These are phyloP conservation scores for Amanita fuliginea DNA, from an alignment of 768 basidiomycete species.

Conservation along the genomic window DNA sequence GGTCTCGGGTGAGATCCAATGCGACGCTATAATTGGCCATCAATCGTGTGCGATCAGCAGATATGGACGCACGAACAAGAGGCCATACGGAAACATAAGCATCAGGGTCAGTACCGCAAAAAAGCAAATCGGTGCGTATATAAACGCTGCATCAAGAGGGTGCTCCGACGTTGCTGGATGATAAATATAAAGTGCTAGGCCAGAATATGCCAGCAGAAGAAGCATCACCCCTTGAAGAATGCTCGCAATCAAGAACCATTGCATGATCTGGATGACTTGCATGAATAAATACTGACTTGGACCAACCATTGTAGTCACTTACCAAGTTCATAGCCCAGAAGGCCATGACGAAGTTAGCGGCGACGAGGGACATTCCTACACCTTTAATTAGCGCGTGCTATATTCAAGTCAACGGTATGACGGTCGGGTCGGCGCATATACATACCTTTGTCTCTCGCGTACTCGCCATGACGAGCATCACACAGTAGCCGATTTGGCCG, in stretches of 20 bases:
- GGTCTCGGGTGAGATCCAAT: constrained; percentile 51
- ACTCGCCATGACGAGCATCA: constrained; percentile 59
- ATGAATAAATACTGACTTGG: neutral
- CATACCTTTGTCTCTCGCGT: constrained; percentile 73
- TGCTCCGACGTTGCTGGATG: constrained; percentile 45
- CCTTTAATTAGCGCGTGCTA: constrained; percentile 64
- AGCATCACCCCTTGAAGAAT: constrained; percentile 63
- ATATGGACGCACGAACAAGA: constrained; percentile 33
- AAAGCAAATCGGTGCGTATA: constrained; percentile 80
- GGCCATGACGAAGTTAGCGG: constrained; percentile 74
- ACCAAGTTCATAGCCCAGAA: constrained; percentile 76
- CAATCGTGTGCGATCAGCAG: neutral
- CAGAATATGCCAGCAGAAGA: constrained; percentile 67
- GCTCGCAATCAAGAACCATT: constrained; percentile 69
- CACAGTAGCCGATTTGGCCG: constrained; percentile 73
- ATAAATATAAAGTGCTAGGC: constrained; percentile 66
- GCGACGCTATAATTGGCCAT: constrained; percentile 37
- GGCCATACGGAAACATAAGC: constrained; percentile 46
- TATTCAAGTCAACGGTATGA: neutral
- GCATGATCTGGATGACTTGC: constrained; percentile 38
- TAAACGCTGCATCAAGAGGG: constrained; percentile 71
- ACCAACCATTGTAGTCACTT: constrained; percentile 8
- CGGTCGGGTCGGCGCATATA: neutral
- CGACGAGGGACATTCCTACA: constrained; percentile 67
- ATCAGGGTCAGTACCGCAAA: constrained; percentile 44